Evolutionary conservation across 78 protist genomes (phyloP).

Genomic region (Cavenderia fasciculata): DNA sequence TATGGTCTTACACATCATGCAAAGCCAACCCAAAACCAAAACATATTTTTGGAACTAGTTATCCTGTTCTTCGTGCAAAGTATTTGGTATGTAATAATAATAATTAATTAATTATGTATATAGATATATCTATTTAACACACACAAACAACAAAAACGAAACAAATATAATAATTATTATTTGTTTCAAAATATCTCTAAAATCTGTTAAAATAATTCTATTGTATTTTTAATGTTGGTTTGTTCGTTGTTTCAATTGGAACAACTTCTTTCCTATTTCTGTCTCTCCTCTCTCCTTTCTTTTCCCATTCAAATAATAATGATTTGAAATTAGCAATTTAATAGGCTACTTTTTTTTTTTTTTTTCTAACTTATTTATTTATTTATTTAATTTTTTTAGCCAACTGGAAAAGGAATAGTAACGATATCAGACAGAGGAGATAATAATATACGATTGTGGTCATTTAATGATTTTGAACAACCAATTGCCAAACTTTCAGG

Average conservation of each 20-base stretch:
- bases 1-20: conserved; percentile 21
- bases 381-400: conserved; percentile 6
- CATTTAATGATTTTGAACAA: neutral
- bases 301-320: no score
- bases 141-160: no score
- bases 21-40: conserved; percentile 35
- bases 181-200: no score
- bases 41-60: conserved; percentile 9
- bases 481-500: conserved; percentile 58
- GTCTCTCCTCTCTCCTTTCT: no score
- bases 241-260: no score
- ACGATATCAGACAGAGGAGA: conserved; percentile 77
- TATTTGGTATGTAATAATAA: conserved; percentile 41
- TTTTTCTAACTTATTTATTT: no score
- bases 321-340: no score
- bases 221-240: neutral
- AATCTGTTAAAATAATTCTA: neutral
- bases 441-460: conserved; percentile 67
- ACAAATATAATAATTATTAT: no score
- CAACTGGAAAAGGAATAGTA: conserved; percentile 65
- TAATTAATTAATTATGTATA: neutral
- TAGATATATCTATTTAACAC: neutral
- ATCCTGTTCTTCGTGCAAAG: conserved; percentile 72
- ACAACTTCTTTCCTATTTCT: no score
- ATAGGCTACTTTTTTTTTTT: no score